Evolutionary conservation across 768 basidiomycete genomes (phyloP).

Genomic region (Mycena floridula): DNA sequence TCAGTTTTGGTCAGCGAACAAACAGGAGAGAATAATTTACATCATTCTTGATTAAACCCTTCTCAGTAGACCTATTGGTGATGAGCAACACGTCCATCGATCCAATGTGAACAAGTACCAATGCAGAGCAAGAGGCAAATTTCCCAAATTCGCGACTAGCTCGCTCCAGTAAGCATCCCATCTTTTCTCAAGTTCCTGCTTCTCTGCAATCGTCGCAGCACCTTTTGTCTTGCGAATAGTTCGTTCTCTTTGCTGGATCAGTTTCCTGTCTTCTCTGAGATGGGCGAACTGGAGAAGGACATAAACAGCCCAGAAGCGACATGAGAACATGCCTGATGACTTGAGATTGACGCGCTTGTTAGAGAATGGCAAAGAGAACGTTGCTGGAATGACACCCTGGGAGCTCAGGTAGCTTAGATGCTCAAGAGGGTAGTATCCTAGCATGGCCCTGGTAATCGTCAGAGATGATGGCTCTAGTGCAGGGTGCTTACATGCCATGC

Average conservation of each 20-base stretch:
- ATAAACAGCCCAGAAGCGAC: conserved; percentile 78
- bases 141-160: conserved; percentile 62
- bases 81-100: too few relatives aligned
- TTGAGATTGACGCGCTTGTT: conserved; percentile 40
- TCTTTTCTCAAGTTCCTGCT: conserved; percentile 46
- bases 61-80: conserved; percentile 57
- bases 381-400: conserved; percentile 53
- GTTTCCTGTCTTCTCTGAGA: conserved; percentile 57
- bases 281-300: conserved; percentile 72
- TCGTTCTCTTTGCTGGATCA: conserved; percentile 50
- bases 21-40: conserved; percentile 28
- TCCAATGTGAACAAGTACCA: conserved; percentile 46
- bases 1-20: background rate
- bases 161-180: conserved; percentile 72
- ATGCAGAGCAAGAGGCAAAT: conserved; percentile 80
- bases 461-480: background rate
- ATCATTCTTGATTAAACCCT: conserved; percentile 61
- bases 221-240: conserved; percentile 55
- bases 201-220: conserved; percentile 41
- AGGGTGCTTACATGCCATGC: conserved; percentile 35
- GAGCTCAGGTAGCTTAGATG: conserved; percentile 64
- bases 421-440: conserved; percentile 75
- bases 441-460: conserved; percentile 45
- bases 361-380: conserved; percentile 39
- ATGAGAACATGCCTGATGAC: conserved; percentile 58